A percentile compares a stretch with the other conserved stretches of the same genome.
phyloP scores from a whole-genome alignment of 805 yeast genomes.

The Pichia nakasei region DNA sequence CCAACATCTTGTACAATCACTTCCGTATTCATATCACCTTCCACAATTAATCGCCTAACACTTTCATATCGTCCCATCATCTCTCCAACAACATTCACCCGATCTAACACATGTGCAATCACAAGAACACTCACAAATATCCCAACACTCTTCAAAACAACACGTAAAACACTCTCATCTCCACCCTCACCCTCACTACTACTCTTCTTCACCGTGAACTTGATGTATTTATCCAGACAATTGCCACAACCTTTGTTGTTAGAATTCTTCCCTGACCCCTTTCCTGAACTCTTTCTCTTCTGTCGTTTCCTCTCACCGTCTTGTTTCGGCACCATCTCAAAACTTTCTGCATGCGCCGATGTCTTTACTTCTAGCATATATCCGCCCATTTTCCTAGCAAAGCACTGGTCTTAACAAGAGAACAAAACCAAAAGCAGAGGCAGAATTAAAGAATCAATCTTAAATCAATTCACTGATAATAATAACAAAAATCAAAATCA shows the following conservation, averaged over 20 bases:
- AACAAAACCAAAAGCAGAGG: too few relatives aligned
- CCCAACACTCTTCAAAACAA: constrained; percentile 2
- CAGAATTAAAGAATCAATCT: too few relatives aligned
- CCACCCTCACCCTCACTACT: not conserved
- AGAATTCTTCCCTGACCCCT: too few relatives aligned
- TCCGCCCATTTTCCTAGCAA: constrained; percentile 16
- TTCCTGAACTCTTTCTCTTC: not conserved
- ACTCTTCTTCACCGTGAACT: constrained; percentile 10
- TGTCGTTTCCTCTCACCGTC: not conserved
- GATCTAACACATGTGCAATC: constrained; percentile 8
- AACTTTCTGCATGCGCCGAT: constrained; percentile 8
- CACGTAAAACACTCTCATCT: not conserved
- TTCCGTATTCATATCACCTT: too few relatives aligned
- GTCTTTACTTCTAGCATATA: constrained; percentile 22
- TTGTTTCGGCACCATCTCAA: too few relatives aligned
- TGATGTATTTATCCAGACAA: constrained; percentile 8
- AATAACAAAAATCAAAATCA: too few relatives aligned
- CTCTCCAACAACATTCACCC: constrained; percentile 10
- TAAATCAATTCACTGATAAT: too few relatives aligned
- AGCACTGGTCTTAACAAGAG: too few relatives aligned
- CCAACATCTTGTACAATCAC: not conserved
- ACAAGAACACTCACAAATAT: constrained; percentile 3
- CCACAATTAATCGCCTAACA: too few relatives aligned
- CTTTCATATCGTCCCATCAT: too few relatives aligned
- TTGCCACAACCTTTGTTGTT: too few relatives aligned